These are phyloP conservation scores for Thelonectria rubi DNA, from an alignment of 2,329 filamentous ascomycete genomes.

Conservation along the genomic window DNA sequence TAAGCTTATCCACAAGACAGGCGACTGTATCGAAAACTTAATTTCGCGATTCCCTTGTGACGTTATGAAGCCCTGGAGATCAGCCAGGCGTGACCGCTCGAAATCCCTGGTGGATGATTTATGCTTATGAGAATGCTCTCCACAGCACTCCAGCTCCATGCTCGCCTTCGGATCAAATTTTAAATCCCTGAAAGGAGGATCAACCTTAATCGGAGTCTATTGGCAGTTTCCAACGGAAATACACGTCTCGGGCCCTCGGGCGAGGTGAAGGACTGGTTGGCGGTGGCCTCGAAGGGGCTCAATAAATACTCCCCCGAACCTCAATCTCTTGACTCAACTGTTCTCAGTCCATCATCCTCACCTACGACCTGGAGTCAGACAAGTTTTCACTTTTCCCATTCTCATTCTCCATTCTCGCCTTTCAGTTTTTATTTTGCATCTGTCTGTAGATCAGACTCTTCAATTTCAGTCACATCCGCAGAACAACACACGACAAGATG, in stretches of 20 bases:
- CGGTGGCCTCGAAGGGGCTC: background rate
- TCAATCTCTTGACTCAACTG: background rate
- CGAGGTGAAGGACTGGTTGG: background rate
- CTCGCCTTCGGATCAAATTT: background rate
- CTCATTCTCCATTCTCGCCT: background rate
- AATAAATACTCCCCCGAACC: background rate
- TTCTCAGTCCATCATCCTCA: background rate
- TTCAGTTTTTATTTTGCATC: background rate
- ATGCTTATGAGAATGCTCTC: background rate
- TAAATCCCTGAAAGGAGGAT: background rate
- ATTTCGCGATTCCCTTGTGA: background rate
- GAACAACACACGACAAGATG: slow-evolving; percentile 27
- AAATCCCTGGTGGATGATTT: background rate
- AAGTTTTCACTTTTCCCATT: background rate
- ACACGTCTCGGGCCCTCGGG: background rate
- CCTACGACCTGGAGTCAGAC: slow-evolving; percentile 18
- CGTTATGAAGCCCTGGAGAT: background rate
- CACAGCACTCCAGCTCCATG: background rate
- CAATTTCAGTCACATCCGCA: background rate
- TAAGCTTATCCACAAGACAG: slow-evolving; percentile 20
- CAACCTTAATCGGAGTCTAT: background rate
- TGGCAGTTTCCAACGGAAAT: background rate
- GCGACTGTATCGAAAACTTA: background rate
- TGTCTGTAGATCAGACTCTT: slow-evolving; percentile 15
- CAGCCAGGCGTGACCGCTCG: background rate